Evolutionary conservation across 164 flowering plant genomes (phyloP), one percentile per base, ranked within the genome.

Genomic region (Magnolia sinica): DNA sequence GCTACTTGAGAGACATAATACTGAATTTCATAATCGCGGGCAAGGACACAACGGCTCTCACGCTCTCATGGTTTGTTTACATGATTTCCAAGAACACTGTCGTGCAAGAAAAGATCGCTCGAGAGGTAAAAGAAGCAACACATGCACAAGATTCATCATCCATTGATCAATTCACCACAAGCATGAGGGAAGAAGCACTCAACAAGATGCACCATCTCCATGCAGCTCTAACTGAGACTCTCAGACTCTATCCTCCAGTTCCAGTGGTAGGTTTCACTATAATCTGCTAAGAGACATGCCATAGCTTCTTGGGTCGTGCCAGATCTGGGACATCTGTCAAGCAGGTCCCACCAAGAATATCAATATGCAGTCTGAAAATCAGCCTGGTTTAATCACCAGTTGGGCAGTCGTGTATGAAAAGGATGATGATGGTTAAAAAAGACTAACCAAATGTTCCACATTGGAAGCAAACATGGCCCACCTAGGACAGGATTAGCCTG

Each of bases 171-270:
- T 78, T 89, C 65, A 88, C 87, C 0, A 81, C 77, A 1, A 78
- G 76, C 51, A 11, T 89, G 63, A 85, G 73, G 50, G 98, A 91
- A 51, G 90, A 85, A 72, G 84, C 86, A 50, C 78, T 92, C 2
- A 94, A 86, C 55, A 86, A 84, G 76, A 89, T 96, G 98, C 92
- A 93, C 5, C 91, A 90, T 80, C 94, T 96, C 71, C 95, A 90
- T 79, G 97, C 99, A 52, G 84, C 96, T 7, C 74, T 93, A 63
- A 84, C 95, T 8, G 99, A 96, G 81, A 93, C 98, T 63, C 88
- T 96, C 64, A 88, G 97, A 65, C 89, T 95, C 51, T 90, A 90
- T 73, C 99, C 99, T 77, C 87, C 98, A 19, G 90, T 91, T 78
- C 94, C 99, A 7, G 84, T 87, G 91, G 97, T 93, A 89, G 11